These are phyloP conservation scores for Aspergillus alliaceus DNA, from an alignment of 2,329 filamentous ascomycete genomes.

Conservation along the genomic window DNA sequence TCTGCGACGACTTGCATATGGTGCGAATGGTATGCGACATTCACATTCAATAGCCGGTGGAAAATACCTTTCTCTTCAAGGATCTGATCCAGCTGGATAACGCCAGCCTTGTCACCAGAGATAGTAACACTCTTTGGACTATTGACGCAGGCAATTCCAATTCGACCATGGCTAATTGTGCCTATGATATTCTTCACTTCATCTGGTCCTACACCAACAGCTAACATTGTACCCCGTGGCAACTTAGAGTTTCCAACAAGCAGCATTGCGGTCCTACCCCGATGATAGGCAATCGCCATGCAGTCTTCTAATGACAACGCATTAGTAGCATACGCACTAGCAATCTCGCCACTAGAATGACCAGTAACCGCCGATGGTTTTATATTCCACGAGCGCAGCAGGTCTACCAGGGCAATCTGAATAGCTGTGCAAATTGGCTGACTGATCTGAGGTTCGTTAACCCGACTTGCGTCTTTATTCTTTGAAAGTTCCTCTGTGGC, in stretches of 20 bases:
- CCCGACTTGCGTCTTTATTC: slow-evolving; percentile 8
- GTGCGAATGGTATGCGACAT: slow-evolving; percentile 1
- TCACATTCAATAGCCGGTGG: neutral
- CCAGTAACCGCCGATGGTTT: slow-evolving; percentile 24
- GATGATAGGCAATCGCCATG: neutral
- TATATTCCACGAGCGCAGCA: slow-evolving; percentile 26
- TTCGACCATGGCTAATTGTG: neutral
- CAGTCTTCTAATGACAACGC: neutral
- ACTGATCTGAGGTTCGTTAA: slow-evolving; percentile 27
- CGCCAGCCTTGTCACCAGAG: neutral
- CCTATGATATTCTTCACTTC: neutral
- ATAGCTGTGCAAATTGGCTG: slow-evolving; percentile 32
- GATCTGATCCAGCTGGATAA: neutral
- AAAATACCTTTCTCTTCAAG: neutral
- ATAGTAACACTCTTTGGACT: slow-evolving; percentile 1
- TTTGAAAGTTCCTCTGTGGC: neutral
- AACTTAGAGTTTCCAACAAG: neutral
- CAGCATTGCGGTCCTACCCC: neutral
- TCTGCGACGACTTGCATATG: neutral
- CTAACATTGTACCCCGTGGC: neutral
- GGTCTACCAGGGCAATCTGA: slow-evolving; percentile 32
- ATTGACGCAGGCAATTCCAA: neutral
- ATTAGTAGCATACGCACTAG: slow-evolving; percentile 36
- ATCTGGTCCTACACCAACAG: neutral
- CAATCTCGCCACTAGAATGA: no score